Evolutionary conservation across 805 yeast species (phyloP), one percentile per base, ranked within the genome.

Genomic region (Zygosaccharomyces kombuchaensis): DNA sequence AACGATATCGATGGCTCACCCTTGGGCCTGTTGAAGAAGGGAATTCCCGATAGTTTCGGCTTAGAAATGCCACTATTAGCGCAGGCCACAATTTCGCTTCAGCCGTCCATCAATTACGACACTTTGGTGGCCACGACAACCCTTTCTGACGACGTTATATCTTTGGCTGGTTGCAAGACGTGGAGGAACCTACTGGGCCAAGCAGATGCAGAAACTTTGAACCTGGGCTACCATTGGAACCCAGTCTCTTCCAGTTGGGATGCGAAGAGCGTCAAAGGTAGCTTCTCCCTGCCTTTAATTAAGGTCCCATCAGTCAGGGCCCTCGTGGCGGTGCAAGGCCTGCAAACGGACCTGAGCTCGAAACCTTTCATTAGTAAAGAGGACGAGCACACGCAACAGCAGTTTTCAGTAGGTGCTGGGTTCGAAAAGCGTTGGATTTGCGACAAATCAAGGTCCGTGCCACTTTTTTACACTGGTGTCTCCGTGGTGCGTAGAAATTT

Each of bases 401-500:
- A 54, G 13, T 45, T 43, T 19, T 59, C 73, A 9, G 66, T 72
- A 8, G 77, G 79, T 16, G 78, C 77, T n/a, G 88, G 87, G 36
- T 66, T 73, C 51, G 68, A 73, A 58, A 64, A 69, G 55, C 47
- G 58, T n/a, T 68, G 68, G 54, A 21, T 53, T 5, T 43, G 29
- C 23, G 47, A 47, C 14, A 50, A 45, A 9, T 34, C 40, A 9
- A 53, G 52, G 30, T 46, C 48, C 2, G 55, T 57, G 6, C 63
- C 66, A 5, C 40, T 51, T 9, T 48, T 58, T 9, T 66, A 65
- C 44, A 71, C 75, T 40, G 96, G 95, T 6, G 54, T 84, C n/a
- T 75, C 82, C 14, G 68, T 82, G 12, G 69, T 74, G 2, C 77
- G 77, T 59, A 72, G 93, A 52, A 73, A 78, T 43, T 67, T 84